These are phyloP conservation scores for Ochromonas danica DNA, from an alignment of 108 stramenopile species.

Conservation along the genomic window DNA sequence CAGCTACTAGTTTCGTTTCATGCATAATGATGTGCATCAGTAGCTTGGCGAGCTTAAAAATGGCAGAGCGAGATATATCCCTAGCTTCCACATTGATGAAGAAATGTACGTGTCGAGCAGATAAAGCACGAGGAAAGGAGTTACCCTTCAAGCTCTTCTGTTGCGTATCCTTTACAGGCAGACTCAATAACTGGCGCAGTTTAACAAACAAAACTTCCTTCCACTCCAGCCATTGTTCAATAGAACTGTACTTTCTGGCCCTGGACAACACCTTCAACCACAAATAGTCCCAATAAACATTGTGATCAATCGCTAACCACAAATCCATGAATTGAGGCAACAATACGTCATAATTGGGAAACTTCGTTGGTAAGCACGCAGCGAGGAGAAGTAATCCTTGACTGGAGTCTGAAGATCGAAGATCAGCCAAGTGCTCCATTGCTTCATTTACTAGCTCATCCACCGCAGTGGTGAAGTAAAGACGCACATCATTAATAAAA, in stretches of 20 bases:
- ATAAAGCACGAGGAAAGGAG: conserved; percentile 2
- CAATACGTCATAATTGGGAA: background rate
- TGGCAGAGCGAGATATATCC: conserved; percentile 5
- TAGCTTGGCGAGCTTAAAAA: conserved; percentile 9
- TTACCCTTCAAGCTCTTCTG: background rate
- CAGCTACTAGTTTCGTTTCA: background rate
- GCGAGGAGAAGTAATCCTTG: background rate
- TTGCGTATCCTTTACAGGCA: background rate
- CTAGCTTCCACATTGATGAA: background rate
- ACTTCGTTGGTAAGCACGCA: conserved; percentile 26
- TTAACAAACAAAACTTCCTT: background rate
- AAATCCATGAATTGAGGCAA: conserved; percentile 4
- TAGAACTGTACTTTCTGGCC: conserved; percentile 1
- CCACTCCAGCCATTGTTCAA: background rate
- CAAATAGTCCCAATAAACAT: conserved; percentile 8
- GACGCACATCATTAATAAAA: background rate
- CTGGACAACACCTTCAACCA: conserved; percentile 19
- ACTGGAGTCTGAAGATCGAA: background rate
- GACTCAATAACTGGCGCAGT: background rate
- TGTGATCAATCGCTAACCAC: background rate
- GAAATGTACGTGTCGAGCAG: background rate
- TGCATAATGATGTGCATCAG: background rate
- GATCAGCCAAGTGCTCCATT: background rate
- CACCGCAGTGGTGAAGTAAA: background rate
- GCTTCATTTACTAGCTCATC: background rate